A percentile compares a stretch with the other conserved stretches of the same genome.
Conservation (phyloP, 2,329 filamentous ascomycete species). For the Paecilomyces sp. region DNA sequence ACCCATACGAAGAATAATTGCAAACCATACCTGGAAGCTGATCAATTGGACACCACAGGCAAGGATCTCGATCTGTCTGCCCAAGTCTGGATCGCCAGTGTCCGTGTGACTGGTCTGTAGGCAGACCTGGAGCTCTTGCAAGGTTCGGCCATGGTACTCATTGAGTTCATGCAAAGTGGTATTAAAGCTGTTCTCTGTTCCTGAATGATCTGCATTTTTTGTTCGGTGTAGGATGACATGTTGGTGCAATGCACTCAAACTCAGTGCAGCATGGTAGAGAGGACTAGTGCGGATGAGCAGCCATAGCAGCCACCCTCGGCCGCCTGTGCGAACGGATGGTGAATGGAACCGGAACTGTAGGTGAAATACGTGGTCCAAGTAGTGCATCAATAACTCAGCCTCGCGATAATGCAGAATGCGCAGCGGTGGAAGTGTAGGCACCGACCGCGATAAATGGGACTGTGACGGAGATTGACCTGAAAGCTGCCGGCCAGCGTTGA, state of each 20-base stretch:
- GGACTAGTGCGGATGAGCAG: conserved; percentile 7
- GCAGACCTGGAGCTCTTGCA: conserved; percentile 7
- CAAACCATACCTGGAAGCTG: conserved; percentile 7
- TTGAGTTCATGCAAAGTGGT: conserved; percentile 7
- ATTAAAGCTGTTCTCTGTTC: background rate
- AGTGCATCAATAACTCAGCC: conserved; percentile 11
- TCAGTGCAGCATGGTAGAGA: conserved; percentile 10
- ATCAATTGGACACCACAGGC: conserved; percentile 10
- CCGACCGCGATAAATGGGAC: background rate
- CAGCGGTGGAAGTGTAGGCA: background rate
- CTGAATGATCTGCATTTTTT: background rate
- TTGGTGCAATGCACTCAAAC: conserved; percentile 9
- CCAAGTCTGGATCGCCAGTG: conserved; percentile 1
- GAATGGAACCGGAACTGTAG: conserved; percentile 9
- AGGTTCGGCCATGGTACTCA: conserved; percentile 7
- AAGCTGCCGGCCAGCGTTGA: background rate
- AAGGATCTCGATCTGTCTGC: conserved; percentile 6
- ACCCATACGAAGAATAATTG: background rate
- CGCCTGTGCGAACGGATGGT: conserved; percentile 1
- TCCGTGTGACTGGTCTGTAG: conserved; percentile 5
- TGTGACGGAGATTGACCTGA: background rate
- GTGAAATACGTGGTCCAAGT: conserved; percentile 10
- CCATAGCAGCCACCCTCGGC: conserved; percentile 10
- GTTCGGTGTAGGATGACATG: conserved; percentile 3
- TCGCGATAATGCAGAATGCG: conserved; percentile 5